These are phyloP conservation scores for Globisporangium irregulare DNA, from an alignment of 352 stramenopile species.

Conservation along the genomic window DNA sequence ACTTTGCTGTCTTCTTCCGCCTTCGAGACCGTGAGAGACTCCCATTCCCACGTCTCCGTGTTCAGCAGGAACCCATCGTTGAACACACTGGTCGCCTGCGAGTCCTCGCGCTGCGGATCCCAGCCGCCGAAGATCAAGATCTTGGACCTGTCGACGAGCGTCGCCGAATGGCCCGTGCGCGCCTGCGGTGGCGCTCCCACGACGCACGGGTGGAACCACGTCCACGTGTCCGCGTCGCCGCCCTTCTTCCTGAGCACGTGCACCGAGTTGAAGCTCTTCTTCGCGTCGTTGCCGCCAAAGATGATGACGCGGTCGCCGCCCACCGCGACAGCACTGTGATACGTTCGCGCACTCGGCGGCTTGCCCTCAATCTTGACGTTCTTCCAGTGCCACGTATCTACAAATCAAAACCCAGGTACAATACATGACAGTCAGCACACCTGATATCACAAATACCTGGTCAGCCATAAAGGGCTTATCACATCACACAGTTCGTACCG, in stretches of 20 bases:
- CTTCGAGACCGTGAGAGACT: conserved; percentile 39
- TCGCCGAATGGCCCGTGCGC: conserved; percentile 89
- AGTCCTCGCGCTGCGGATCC: conserved; percentile 82
- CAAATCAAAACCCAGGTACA: conserved; percentile 5
- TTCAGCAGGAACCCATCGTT: conserved; percentile 89
- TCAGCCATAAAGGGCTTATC: background rate
- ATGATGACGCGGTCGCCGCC: conserved; percentile 78
- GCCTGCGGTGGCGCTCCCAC: conserved; percentile 66
- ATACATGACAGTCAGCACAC: conserved; percentile 4
- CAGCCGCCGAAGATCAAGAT: conserved; percentile 93
- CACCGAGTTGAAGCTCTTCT: conserved; percentile 89
- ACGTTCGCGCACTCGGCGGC: conserved; percentile 85
- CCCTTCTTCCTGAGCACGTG: conserved; percentile 83
- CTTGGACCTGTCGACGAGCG: conserved; percentile 80
- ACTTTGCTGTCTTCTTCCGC: conserved; percentile 17
- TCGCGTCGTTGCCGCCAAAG: conserved; percentile 93
- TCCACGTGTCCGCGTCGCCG: conserved; percentile 44
- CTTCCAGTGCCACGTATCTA: conserved; percentile 90
- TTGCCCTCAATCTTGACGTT: conserved; percentile 85
- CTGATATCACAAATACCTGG: background rate
- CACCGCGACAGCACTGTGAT: conserved; percentile 83
- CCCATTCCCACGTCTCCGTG: conserved; percentile 90
- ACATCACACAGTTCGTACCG: conserved; percentile 26
- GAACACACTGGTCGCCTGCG: conserved; percentile 63
- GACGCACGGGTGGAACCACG: conserved; percentile 87